Evolutionary conservation across 768 basidiomycete genomes (phyloP).

Genomic region (Suillus subaureus): DNA sequence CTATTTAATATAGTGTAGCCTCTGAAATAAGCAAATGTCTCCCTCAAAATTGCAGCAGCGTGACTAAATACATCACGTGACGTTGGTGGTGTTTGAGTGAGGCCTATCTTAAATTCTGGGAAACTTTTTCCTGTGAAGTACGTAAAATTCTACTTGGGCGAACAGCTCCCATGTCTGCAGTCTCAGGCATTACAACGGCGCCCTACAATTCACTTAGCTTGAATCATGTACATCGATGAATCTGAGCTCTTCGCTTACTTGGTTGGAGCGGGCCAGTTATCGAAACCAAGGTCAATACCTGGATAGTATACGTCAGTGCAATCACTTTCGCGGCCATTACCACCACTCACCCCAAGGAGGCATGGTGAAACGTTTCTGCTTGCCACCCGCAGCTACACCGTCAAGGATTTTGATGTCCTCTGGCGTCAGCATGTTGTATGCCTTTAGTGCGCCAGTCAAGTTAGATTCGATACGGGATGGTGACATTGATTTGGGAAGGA

Average conservation of each 20-base stretch:
- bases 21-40: too few species aligned
- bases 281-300: conserved; percentile 71
- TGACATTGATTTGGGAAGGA: conserved; percentile 79
- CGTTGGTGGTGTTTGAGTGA: too few species aligned
- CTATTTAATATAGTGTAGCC: too few species aligned
- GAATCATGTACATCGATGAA: not conserved
- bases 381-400: conserved; percentile 55
- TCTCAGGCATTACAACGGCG: not conserved
- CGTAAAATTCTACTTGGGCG: not conserved
- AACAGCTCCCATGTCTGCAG: not conserved
- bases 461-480: conserved; percentile 66
- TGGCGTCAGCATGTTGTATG: conserved; percentile 45
- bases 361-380: conserved; percentile 68
- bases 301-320: conserved; percentile 17
- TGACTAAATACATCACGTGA: too few species aligned
- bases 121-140: not conserved
- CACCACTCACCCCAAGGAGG: conserved; percentile 66
- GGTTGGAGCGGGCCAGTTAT: conserved; percentile 49
- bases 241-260: not conserved
- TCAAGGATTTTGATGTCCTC: conserved; percentile 61
- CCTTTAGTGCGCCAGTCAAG: conserved; percentile 52
- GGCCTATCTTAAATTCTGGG: too few species aligned
- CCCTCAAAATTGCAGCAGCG: too few species aligned
- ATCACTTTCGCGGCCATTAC: conserved; percentile 4
- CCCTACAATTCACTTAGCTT: not conserved